phyloP scores from a whole-genome alignment of 1,284 basidiomycete genomes.

The Ganoderma sp. region DNA sequence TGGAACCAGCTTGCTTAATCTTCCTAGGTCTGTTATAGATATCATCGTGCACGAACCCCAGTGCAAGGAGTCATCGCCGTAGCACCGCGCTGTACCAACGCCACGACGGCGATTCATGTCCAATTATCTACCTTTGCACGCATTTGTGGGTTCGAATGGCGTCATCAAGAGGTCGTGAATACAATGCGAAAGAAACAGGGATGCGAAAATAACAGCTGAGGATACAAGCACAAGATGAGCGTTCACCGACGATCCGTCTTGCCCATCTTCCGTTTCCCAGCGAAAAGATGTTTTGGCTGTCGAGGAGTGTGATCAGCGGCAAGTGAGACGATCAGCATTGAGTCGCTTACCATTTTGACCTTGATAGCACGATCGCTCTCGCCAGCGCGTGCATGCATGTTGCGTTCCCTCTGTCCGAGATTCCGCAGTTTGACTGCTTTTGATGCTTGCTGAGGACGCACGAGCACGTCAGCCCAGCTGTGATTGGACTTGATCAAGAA shows the following conservation, averaged over 20 bases:
- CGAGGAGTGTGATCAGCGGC: slow-evolving; percentile 25
- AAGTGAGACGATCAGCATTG: slow-evolving; percentile 10
- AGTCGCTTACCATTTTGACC: slow-evolving; percentile 73
- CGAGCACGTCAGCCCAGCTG: slow-evolving; percentile 8
- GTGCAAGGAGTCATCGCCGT: not conserved
- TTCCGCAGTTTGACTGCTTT: slow-evolving; percentile 84
- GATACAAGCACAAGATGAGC: not conserved
- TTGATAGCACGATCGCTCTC: slow-evolving; percentile 86
- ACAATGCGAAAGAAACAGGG: slow-evolving; percentile 17
- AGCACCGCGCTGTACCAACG: not conserved
- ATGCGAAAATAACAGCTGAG: slow-evolving; percentile 2
- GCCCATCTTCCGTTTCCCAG: slow-evolving; percentile 88
- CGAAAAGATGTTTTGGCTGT: slow-evolving; percentile 86
- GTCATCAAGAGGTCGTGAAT: not conserved
- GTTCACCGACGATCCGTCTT: slow-evolving; percentile 81
- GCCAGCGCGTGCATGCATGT: slow-evolving; percentile 87
- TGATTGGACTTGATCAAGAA: not conserved
- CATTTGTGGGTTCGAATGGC: not conserved
- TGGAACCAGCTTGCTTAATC: not conserved
- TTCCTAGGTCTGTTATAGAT: slow-evolving; percentile 65
- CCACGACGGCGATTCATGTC: too few relatives aligned
- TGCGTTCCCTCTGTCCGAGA: slow-evolving; percentile 84
- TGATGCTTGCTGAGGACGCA: slow-evolving; percentile 66
- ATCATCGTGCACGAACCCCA: slow-evolving; percentile 63
- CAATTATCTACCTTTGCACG: not conserved